Evolutionary conservation across 164 flowering plant species (phyloP), one percentile per base, ranked within the genome.

Genomic region (Pachysandra terminalis): DNA sequence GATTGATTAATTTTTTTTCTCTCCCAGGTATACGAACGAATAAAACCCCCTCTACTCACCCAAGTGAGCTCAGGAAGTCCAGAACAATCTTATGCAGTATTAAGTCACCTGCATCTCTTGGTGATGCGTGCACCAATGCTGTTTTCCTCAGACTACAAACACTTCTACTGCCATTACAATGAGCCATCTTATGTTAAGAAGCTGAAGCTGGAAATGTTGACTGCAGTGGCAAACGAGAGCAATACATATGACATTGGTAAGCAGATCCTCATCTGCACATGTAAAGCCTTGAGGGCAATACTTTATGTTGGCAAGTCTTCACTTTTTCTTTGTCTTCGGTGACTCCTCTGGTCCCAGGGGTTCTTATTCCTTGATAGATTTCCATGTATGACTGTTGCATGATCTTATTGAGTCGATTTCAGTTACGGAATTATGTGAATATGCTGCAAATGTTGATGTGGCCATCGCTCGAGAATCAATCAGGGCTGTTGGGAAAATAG

Each of bases 401-500:
- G 63, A 67, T 60, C 57, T 77, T 71, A 40, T 76, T 73, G 77
- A 45, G 48, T 70, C 27, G 28, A 72, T 81, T 87, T 73, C 91
- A 96, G 99, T 96, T 80, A 96, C 99, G 21, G 99, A 96, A 76
- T 82, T 96, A 73, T 92, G 98, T 77, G 99, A 96, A 79, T 96
- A 96, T 83, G 99, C 90, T 81, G 99, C 95, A 62, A 96, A 93
- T 83, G 98, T 96, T 74, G 99, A 96, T 75, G 81, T 90, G 69
- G 81, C 99, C 9, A 91, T 96, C 63, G 99, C 99, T 71, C 86
- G 99, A 81, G 99, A 96, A 78, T 93, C 98, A 4, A 91, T 96
- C 28, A 88, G 98, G 49, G 99, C 99, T 65, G 99, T 96, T 75
- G 99, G 99, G 56, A 93, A 96, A 77, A 96, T 96, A 61, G 99